Base-by-base conservation (phyloP, 2,329 filamentous ascomycete genomes). In the Zymoseptoria crescenta region DNA sequence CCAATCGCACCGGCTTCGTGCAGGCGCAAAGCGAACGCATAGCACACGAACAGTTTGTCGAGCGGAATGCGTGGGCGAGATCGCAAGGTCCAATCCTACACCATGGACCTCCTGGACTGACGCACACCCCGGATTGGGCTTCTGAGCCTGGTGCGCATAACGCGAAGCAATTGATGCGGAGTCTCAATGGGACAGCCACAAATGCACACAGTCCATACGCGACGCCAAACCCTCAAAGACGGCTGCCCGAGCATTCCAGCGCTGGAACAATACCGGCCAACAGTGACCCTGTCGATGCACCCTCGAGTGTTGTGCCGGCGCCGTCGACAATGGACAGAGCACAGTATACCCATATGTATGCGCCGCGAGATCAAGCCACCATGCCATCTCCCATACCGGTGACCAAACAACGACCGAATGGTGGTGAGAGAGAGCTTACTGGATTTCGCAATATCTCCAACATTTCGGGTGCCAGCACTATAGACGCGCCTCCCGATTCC, bases 61-160 rank as follows among this genome's bases (percentile, higher is more conserved):
- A 95, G 69, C 87, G 93, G 66, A 96, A 89, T 4, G 88, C 91
- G 0, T 96, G 92, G 92, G 91, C 91, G 41, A 96, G 96, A 70
- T 90, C 91, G 19, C 89, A 93, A 65, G 87, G 91, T 70, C 86
- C 87, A 6, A 82, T 85, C 8, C 86, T 90, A n/a, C 57, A 65
- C 27, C 64, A 67, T 55, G 65, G 62, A 28, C 69, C 67, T 9
- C 67, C 67, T 10, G 65, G 67, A 51, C 62, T 72, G 30, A 66
- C 69, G 8, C 70, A 72, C 56, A 72, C 70, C 2, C 67, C 69
- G 4, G 68, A 72, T 52, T 72, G 70, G 70, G 69, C 66, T 7
- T 67, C 70, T 45, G 63, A 64, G 56, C 63, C 67, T 27, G 65
- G 54, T 13, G 55, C 45, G 13, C 56, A 60, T 45, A 62, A 56